These are phyloP conservation scores for Fusarium algeriense DNA, from an alignment of 2,329 filamentous ascomycete species.

Conservation along the genomic window DNA sequence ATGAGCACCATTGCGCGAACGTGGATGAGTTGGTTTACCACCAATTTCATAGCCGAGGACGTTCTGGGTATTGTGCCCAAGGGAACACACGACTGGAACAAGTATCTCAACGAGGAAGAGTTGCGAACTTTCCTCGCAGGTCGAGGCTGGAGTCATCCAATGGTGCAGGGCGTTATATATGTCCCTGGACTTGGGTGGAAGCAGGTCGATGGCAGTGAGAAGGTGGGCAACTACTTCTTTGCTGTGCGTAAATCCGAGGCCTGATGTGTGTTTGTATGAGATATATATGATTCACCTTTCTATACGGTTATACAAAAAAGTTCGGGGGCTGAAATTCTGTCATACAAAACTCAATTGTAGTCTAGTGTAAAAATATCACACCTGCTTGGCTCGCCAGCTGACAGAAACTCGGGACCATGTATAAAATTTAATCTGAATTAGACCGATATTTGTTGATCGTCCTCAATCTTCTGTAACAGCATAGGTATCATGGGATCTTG, in stretches of 20 bases:
- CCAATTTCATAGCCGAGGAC: slow-evolving; percentile 92
- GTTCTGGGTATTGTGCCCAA: slow-evolving; percentile 86
- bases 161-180: slow-evolving; percentile 86
- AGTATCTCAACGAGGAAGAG: slow-evolving; percentile 93
- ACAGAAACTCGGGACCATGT: neutral
- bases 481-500: slow-evolving; percentile 3
- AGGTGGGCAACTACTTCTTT: slow-evolving; percentile 96
- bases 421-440: neutral
- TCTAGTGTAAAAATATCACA: slow-evolving; percentile 24
- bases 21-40: slow-evolving; percentile 89
- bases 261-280: slow-evolving; percentile 7
- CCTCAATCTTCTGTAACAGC: neutral
- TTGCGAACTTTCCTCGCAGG: slow-evolving; percentile 68
- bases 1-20: slow-evolving; percentile 93
- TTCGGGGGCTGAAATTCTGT: neutral
- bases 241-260: slow-evolving; percentile 70
- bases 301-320: slow-evolving; percentile 15
- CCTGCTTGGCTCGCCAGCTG: neutral
- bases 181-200: slow-evolving; percentile 92
- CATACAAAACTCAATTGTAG: slow-evolving; percentile 23
- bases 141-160: slow-evolving; percentile 69
- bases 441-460: neutral
- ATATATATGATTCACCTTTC: slow-evolving; percentile 26
- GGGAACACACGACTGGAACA: slow-evolving; percentile 95
- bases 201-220: slow-evolving; percentile 83